These are phyloP conservation scores for Boletus rufocinnamomeus DNA, from an alignment of 768 basidiomycete genomes.

Conservation along the genomic window DNA sequence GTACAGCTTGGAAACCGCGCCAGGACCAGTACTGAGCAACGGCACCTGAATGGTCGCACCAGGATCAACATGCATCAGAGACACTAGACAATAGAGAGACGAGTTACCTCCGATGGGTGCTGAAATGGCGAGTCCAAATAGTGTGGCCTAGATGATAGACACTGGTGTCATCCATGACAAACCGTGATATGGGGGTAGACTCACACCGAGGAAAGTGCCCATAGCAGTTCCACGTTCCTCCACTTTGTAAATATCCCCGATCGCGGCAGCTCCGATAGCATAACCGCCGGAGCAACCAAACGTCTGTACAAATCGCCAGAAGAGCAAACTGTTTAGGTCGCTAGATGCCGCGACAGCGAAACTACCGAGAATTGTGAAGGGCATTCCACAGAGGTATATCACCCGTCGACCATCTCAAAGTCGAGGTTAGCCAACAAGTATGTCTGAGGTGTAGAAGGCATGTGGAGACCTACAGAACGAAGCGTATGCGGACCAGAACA, in stretches of 20 bases:
- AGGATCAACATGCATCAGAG: neutral
- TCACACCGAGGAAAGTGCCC: slow-evolving; percentile 58
- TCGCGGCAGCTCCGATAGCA: slow-evolving; percentile 59
- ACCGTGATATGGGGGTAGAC: slow-evolving; percentile 4
- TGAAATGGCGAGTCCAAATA: slow-evolving; percentile 63
- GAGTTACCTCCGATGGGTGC: slow-evolving; percentile 55
- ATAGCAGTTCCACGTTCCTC: slow-evolving; percentile 64
- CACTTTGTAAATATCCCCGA: slow-evolving; percentile 66
- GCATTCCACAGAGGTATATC: slow-evolving; percentile 60
- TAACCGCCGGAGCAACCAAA: slow-evolving; percentile 59
- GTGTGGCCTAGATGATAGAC: slow-evolving; percentile 37
- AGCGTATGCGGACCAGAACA: slow-evolving; percentile 54
- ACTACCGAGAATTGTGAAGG: slow-evolving; percentile 59
- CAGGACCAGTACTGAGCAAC: slow-evolving; percentile 65
- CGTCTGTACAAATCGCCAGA: slow-evolving; percentile 66
- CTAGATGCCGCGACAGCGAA: slow-evolving; percentile 55
- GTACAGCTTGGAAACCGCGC: slow-evolving; percentile 54
- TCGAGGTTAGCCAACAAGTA: neutral
- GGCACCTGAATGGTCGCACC: slow-evolving; percentile 36
- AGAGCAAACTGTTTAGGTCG: slow-evolving; percentile 48
- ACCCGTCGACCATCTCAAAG: slow-evolving; percentile 61
- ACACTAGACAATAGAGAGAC: neutral
- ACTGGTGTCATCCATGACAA: neutral
- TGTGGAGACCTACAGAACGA: slow-evolving; percentile 46
- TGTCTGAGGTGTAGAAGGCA: too few species aligned